A percentile compares a stretch with the other conserved stretches of the same genome.
These are phyloP conservation scores for Arthrinium phaeospermum DNA, from an alignment of 2,329 filamentous ascomycete species.

Conservation along the genomic window DNA sequence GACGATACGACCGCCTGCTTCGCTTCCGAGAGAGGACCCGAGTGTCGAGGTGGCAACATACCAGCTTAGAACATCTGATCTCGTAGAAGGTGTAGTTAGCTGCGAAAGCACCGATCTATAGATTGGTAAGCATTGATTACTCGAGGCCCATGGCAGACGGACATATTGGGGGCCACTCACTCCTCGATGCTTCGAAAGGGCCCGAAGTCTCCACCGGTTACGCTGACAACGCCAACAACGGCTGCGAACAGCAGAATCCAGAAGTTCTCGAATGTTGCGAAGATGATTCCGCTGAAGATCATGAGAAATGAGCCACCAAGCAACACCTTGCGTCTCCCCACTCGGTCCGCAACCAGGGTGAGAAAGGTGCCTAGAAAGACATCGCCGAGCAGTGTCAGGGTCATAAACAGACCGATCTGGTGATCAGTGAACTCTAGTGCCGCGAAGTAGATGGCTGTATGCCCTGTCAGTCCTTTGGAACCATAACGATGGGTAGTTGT, in stretches of 20 bases:
- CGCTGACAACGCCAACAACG: constrained; percentile 66
- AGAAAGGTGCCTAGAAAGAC: constrained; percentile 63
- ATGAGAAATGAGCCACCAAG: constrained; percentile 61
- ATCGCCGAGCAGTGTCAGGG: constrained; percentile 65
- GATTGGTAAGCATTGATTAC: constrained; percentile 60
- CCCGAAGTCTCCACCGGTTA: constrained; percentile 69
- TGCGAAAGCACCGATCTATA: constrained; percentile 59
- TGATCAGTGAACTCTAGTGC: constrained; percentile 61
- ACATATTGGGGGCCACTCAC: constrained; percentile 27
- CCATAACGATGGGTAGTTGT: not conserved
- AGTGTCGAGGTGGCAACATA: constrained; percentile 63
- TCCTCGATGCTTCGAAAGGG: constrained; percentile 73
- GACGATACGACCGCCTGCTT: constrained; percentile 65
- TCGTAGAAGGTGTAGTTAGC: constrained; percentile 49
- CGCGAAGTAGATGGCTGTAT: constrained; percentile 59
- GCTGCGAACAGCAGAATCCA: constrained; percentile 64
- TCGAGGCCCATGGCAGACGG: constrained; percentile 26
- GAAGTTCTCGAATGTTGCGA: constrained; percentile 58
- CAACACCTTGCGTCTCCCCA: constrained; percentile 61
- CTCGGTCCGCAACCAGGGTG: constrained; percentile 62
- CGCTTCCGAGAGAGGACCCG: constrained; percentile 65
- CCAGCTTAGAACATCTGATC: constrained; percentile 67
- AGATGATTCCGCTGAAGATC: constrained; percentile 59
- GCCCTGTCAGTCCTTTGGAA: not conserved
- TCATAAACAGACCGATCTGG: constrained; percentile 70